Conservation (phyloP, 192 early-diverging fungal species). For the Coemansia brasiliensis region DNA sequence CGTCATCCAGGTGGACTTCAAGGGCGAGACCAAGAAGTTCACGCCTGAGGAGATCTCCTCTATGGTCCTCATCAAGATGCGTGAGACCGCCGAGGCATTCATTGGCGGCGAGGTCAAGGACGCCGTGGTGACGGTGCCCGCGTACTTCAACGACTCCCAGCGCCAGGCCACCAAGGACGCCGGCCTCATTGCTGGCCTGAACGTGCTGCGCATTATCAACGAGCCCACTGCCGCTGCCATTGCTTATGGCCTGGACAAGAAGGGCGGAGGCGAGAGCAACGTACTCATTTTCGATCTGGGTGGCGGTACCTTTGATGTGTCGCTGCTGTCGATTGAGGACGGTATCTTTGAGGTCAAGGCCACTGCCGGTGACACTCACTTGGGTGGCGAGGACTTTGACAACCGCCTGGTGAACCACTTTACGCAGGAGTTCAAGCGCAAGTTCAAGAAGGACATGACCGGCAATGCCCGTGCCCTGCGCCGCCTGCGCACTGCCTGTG, state of each 20-base stretch:
- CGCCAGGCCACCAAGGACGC: slow-evolving; percentile 99
- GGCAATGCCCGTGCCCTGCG: slow-evolving; percentile 89
- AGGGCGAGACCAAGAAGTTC: slow-evolving; percentile 96
- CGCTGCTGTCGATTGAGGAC: slow-evolving; percentile 94
- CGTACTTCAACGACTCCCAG: slow-evolving; percentile 99
- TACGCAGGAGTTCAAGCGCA: slow-evolving; percentile 94
- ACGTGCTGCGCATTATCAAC: slow-evolving; percentile 99
- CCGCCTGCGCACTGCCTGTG: slow-evolving; percentile 95
- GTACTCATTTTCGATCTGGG: slow-evolving; percentile 98
- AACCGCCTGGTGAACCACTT: slow-evolving; percentile 98
- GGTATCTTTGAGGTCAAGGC: slow-evolving; percentile 99
- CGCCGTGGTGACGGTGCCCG: slow-evolving; percentile 97
- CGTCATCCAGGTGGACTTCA: slow-evolving; percentile 87
- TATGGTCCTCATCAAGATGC: slow-evolving; percentile 98
- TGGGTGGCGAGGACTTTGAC: slow-evolving; percentile 99
- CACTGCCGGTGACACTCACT: slow-evolving; percentile 97
- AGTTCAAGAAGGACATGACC: slow-evolving; percentile 89
- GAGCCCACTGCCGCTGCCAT: slow-evolving; percentile 99
- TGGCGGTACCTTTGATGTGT: slow-evolving; percentile 98
- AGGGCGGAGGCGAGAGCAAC: slow-evolving; percentile 83
- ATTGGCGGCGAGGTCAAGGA: slow-evolving; percentile 80
- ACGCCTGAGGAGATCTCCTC: slow-evolving; percentile 96
- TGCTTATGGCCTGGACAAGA: slow-evolving; percentile 99
- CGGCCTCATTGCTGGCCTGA: slow-evolving; percentile 92
- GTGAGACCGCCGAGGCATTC: slow-evolving; percentile 92